Base-by-base conservation (phyloP, 768 basidiomycete genomes). In the Mycena floridula region DNA sequence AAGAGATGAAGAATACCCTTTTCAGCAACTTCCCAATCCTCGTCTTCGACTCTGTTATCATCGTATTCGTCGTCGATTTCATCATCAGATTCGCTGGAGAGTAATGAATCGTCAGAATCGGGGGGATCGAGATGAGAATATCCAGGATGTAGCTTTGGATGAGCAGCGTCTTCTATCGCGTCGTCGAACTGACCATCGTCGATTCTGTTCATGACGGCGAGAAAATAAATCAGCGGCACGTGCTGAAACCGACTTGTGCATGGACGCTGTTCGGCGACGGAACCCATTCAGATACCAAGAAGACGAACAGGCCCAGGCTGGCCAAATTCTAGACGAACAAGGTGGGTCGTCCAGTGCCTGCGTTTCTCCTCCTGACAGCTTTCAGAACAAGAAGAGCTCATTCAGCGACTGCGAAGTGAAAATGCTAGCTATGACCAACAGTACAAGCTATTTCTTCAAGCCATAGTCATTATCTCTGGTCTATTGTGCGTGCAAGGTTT, bases 1-100 rank as follows among this genome's bases (percentile, higher is more conserved):
- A 23, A 46, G 9, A n/a, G 38, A 18, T 13, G 18, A 30, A 12
- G 25, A 44, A 45, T 16, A 84, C 91, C 85, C 76, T 85, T 67
- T 64, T 91, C 89, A 42, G 85, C 77, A 44, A 87, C 74, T 60
- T 92, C 86, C 89, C 85, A 89, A 59, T 92, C 88, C 56, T 92
- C 89, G 56, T 91, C 88, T 50, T 90, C 88, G 22, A 82, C 85
- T 36, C 83, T 70, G 53, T 69, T 70, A 26, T 79, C 70, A 40
- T 77, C 74, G 35, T 75, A 79, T 48, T 59, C 66, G 11, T 74
- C 76, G 22, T 78, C 74, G 5, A 63, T 57, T 9, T 64, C 62
- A 3, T 62, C 59, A 11, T 63, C 61, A 37, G 59, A 63, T 21
- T 68, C 38, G 69, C 68, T 12, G 62, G 52, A 40, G 54, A 58